These are phyloP conservation scores for Populus alba DNA, from an alignment of 345 rosid species.

Conservation along the genomic window DNA sequence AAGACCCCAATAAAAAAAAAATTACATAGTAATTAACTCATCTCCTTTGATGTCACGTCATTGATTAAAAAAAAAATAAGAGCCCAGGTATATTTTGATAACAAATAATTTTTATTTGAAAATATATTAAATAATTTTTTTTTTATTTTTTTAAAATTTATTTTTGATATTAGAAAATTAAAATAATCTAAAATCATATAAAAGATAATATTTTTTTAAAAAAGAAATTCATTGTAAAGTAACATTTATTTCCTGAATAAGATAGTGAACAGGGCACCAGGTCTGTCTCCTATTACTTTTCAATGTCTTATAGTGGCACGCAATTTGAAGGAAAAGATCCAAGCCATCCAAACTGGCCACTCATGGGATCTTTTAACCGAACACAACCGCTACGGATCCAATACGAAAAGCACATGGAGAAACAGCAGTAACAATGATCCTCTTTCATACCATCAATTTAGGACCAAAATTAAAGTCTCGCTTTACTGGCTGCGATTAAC, in stretches of 20 bases:
- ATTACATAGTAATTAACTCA: too few relatives aligned
- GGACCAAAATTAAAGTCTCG: neutral
- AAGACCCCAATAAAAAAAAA: too few relatives aligned
- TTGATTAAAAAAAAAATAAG: too few relatives aligned
- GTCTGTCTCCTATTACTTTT: neutral
- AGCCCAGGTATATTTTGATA: too few relatives aligned
- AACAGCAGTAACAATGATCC: neutral
- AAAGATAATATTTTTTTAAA: too few relatives aligned
- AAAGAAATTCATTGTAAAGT: too few relatives aligned
- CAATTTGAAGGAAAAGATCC: neutral
- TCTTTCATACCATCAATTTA: neutral
- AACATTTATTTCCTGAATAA: too few relatives aligned
- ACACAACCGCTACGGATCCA: neutral
- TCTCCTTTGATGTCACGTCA: too few relatives aligned
- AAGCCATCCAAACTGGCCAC: neutral
- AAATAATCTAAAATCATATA: accelerated
- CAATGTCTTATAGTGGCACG: neutral
- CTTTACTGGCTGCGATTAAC: neutral
- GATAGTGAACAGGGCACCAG: neutral
- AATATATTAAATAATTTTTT: too few relatives aligned
- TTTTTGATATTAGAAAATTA: accelerated
- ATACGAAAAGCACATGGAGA: neutral
- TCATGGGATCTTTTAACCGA: neutral
- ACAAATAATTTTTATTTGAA: accelerated
- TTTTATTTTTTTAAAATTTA: too few relatives aligned